Evolutionary conservation across 768 basidiomycete genomes (phyloP).

Genomic region (Punctularia strigosozonata): DNA sequence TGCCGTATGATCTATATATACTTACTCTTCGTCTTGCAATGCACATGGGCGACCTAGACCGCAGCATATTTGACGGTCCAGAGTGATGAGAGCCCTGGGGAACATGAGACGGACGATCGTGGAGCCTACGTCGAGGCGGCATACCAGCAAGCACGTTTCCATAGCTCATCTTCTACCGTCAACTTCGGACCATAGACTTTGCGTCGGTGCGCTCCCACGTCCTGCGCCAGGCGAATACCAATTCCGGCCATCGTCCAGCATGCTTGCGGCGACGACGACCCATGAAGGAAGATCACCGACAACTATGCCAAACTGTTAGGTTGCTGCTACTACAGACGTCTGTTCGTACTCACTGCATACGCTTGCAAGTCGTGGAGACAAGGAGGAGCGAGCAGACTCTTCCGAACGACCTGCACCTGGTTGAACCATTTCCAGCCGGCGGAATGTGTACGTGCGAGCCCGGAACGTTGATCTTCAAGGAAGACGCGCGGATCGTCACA

Average conservation of each 20-base stretch:
- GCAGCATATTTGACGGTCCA: conserved; percentile 36
- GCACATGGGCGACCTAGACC: conserved; percentile 59
- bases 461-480: no score
- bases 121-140: conserved; percentile 1
- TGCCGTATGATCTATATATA: conserved; percentile 10
- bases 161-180: conserved; percentile 54
- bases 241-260: conserved; percentile 48
- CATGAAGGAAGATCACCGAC: conserved; percentile 27
- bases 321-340: background rate
- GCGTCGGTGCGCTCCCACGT: conserved; percentile 62
- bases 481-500: conserved; percentile 40
- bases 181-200: conserved; percentile 25
- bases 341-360: conserved; percentile 32
- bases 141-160: conserved; percentile 61
- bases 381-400: conserved; percentile 42
- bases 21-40: conserved; percentile 67
- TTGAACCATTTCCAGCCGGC: conserved; percentile 36
- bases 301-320: conserved; percentile 16
- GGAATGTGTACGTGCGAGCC: conserved; percentile 18
- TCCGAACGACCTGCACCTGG: conserved; percentile 52
- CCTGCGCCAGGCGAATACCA: conserved; percentile 62
- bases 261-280: conserved; percentile 34
- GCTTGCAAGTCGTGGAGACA: conserved; percentile 62
- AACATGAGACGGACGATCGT: no score
- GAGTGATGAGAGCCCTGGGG: conserved; percentile 37